A percentile compares a stretch with the other conserved stretches of the same genome.
phyloP scores from a whole-genome alignment of 805 yeast species.

The Komagataella populi region DNA sequence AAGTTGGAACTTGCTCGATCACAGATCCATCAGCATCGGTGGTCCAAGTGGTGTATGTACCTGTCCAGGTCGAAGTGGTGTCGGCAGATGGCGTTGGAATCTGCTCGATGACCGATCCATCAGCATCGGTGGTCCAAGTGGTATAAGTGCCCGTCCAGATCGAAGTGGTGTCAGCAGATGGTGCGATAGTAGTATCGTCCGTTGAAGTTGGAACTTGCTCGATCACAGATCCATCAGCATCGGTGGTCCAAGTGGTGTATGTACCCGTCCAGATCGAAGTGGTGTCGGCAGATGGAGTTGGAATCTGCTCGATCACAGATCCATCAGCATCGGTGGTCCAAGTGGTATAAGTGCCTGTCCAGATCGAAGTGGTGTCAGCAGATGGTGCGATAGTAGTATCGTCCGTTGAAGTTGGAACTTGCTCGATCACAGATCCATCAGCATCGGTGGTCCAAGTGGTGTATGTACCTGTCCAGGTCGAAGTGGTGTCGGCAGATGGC shows the following conservation, averaged over 20 bases:
- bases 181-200: neutral
- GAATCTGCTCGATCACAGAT: neutral
- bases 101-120: neutral
- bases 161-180: neutral
- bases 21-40: too few species aligned
- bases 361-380: neutral
- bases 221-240: neutral
- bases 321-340: neutral
- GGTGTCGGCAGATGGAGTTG: neutral
- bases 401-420: neutral
- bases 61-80: too few species aligned
- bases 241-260: neutral
- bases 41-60: too few species aligned
- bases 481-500: neutral
- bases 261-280: neutral
- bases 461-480: neutral
- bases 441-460: neutral
- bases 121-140: neutral
- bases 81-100: neutral
- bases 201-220: neutral
- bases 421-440: neutral
- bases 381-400: neutral
- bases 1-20: too few species aligned
- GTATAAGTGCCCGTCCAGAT: neutral
- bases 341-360: neutral